These are phyloP conservation scores for Colletotrichum coccodes DNA, from an alignment of 2,329 filamentous ascomycete species.

Conservation along the genomic window DNA sequence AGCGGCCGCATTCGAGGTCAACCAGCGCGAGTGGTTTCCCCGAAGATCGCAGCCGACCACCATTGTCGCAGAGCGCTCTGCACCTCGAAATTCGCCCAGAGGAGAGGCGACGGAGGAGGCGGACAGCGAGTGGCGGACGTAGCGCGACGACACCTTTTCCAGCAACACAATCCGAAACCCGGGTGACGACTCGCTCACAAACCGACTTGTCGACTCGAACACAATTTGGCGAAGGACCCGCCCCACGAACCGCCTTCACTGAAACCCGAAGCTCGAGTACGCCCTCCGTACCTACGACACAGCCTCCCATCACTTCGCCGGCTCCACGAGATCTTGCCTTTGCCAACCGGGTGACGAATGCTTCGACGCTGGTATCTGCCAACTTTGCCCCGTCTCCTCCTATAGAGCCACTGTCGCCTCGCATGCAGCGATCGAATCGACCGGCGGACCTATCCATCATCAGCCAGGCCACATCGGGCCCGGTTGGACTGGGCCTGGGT, in stretches of 20 bases:
- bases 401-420: conserved; percentile 23
- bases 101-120: conserved; percentile 54
- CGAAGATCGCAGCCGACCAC: conserved; percentile 64
- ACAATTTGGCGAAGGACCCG: conserved; percentile 48
- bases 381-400: conserved; percentile 34
- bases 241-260: conserved; percentile 50
- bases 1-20: conserved; percentile 57
- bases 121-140: conserved; percentile 65
- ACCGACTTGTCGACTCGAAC: conserved; percentile 68
- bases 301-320: conserved; percentile 33
- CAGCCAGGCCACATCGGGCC: conserved; percentile 42
- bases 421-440: conserved; percentile 41
- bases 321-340: conserved; percentile 46
- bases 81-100: conserved; percentile 63
- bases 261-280: conserved; percentile 56
- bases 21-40: conserved; percentile 52
- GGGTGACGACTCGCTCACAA: conserved; percentile 69
- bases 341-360: conserved; percentile 44
- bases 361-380: conserved; percentile 24
- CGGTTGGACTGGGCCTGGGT: conserved; percentile 40
- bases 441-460: conserved; percentile 53
- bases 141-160: conserved; percentile 62
- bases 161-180: conserved; percentile 52
- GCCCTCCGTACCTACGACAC: conserved; percentile 42
- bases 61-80: conserved; percentile 54